Conservation (phyloP, 2,329 filamentous ascomycete species). For the Aspergillus sp. region DNA sequence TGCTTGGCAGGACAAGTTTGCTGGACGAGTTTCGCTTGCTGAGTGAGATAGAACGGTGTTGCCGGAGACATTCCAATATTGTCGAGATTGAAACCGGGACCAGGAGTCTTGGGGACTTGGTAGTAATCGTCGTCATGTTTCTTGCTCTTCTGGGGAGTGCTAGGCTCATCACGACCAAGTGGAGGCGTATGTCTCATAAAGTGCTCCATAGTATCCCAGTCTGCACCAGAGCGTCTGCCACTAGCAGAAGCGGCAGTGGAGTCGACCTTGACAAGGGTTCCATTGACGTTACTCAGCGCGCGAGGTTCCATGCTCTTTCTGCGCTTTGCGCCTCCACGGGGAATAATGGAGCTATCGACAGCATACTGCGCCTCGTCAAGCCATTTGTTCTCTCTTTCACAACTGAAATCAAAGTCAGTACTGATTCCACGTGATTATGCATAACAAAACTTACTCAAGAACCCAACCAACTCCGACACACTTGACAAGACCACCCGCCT, state of each 20-base stretch:
- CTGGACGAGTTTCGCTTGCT: slow-evolving; percentile 40
- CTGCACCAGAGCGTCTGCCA: slow-evolving; percentile 23
- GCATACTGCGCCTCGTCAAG: slow-evolving; percentile 66
- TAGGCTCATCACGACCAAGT: slow-evolving; percentile 10
- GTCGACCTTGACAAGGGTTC: slow-evolving; percentile 48
- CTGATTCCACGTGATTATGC: not conserved
- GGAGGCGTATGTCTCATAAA: slow-evolving; percentile 31
- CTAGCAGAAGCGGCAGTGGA: slow-evolving; percentile 21
- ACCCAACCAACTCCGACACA: slow-evolving; percentile 89
- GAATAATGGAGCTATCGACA: slow-evolving; percentile 62
- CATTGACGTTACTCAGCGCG: slow-evolving; percentile 64
- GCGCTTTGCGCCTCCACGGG: slow-evolving; percentile 66
- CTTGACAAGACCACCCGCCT: slow-evolving; percentile 68
- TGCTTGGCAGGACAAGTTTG: slow-evolving; percentile 54
- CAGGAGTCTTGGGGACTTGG: slow-evolving; percentile 29
- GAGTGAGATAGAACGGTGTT: slow-evolving; percentile 43
- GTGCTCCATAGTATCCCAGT: slow-evolving; percentile 25
- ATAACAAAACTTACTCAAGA: slow-evolving; percentile 62
- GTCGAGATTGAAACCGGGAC: slow-evolving; percentile 31
- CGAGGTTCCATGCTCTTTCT: slow-evolving; percentile 79
- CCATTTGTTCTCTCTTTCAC: slow-evolving; percentile 72
- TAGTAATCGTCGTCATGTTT: slow-evolving; percentile 6
- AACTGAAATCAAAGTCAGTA: slow-evolving; percentile 44
- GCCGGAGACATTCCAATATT: slow-evolving; percentile 39
- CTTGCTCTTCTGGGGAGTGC: slow-evolving; percentile 5